Conservation (phyloP, 306 rosid species). For the Arachis hypogaea region DNA sequence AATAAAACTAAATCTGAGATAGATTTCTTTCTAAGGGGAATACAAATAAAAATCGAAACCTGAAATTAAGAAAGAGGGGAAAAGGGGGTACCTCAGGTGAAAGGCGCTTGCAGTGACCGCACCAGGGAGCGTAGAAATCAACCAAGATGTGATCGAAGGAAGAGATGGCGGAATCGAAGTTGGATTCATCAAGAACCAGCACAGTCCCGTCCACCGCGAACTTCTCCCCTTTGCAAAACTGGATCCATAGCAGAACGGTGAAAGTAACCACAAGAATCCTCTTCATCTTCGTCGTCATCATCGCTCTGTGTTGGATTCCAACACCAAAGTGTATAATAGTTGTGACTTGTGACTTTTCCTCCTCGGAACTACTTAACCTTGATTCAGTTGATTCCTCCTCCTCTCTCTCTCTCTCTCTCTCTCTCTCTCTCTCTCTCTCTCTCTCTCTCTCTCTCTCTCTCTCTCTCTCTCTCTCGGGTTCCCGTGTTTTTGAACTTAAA, state of each 20-base stretch:
- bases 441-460: too few species aligned
- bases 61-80: not conserved
- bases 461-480: too few species aligned
- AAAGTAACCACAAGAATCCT: not conserved
- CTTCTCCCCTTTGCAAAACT: conserved; percentile 41
- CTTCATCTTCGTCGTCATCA: conserved; percentile 22
- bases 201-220: conserved; percentile 78
- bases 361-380: not conserved
- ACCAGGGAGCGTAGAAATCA: conserved; percentile 98
- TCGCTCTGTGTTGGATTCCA: conserved; percentile 35
- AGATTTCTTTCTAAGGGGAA: not conserved
- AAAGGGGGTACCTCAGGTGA: conserved; percentile 71
- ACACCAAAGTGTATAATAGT: not conserved
- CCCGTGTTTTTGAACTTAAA: not conserved
- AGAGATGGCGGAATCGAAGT: conserved; percentile 79
- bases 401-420: too few species aligned
- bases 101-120: conserved; percentile 99
- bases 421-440: too few species aligned
- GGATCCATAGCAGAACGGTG: conserved; percentile 30
- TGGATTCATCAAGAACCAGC: conserved; percentile 83
- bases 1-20: not conserved
- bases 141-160: conserved; percentile 77
- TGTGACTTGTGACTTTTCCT: not conserved
- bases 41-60: conserved; percentile 12
- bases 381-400: too few species aligned